Conservation (phyloP, 768 basidiomycete genomes). For the Coprinopsis strossmayeri region DNA sequence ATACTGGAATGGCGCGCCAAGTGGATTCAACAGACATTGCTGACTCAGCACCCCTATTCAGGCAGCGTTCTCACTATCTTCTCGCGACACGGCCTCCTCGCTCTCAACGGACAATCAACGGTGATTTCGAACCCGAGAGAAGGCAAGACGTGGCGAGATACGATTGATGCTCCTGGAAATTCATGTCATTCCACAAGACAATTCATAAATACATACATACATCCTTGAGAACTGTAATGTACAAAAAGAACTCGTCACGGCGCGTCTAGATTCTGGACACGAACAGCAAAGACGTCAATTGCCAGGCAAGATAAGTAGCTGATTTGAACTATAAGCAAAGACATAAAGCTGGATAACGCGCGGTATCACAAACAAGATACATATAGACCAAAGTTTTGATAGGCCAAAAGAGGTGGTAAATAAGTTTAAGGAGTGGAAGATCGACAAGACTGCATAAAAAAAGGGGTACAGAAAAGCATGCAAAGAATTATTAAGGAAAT, state of each 20-base stretch:
- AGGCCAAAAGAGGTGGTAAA: neutral
- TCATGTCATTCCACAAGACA: no score
- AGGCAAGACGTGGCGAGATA: conserved; percentile 1
- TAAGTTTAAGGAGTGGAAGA: neutral
- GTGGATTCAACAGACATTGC: neutral
- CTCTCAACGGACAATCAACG: conserved; percentile 1
- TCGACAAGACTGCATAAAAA: neutral
- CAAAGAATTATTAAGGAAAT: conserved; percentile 3
- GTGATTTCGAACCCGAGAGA: conserved; percentile 1
- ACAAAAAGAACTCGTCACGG: no score
- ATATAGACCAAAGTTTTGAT: neutral
- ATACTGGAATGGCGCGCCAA: no score
- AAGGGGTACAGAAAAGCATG: conserved; percentile 7
- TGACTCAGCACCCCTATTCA: neutral
- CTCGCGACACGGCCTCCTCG: neutral
- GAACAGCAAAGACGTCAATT: neutral
- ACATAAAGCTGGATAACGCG: neutral
- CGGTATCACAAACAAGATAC: neutral
- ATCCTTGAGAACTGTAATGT: no score
- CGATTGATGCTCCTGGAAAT: neutral
- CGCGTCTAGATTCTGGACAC: no score
- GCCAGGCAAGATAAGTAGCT: neutral
- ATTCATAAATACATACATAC: no score
- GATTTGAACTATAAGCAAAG: neutral
- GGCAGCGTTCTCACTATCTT: neutral